Base-by-base conservation (phyloP, 2,329 filamentous ascomycete species). In the Dothideomycetidae sp. region DNA sequence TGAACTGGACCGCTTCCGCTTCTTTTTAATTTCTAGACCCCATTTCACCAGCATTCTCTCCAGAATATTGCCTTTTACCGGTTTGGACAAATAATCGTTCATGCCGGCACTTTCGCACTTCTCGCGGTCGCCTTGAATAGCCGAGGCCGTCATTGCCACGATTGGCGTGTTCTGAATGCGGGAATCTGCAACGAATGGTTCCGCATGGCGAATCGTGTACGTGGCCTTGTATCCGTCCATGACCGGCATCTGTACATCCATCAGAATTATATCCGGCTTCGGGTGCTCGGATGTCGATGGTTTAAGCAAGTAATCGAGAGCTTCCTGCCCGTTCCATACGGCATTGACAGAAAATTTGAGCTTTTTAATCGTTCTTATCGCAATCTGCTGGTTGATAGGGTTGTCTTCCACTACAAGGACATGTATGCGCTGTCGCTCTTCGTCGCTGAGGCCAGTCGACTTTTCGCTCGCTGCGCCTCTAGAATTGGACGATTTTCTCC, bases 141-240 rank as follows among this genome's bases (percentile, higher is more conserved):
- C 80, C 3, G 75, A 81, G 3, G 79, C 81, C 0, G 80, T 85
- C 77, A 85, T 82, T n/a, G 80, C 80, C 26, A 85, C 75, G 35
- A 85, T 82, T 0, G 79, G 79, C 4, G 82, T 75, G 30, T 75
- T 64, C 38, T 67, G 63, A 3, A 71, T 53, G 12, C 58, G 56
- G 2, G 73, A 63, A 36, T 70, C 67, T 2, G 61, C 50, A 29
- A 68, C 74, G 56, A 80, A 84, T 0, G 78, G 75, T 2, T 67
- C 52, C 46, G 81, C 73, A 39, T 79, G 75, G 11, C 80, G 68
- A 31, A 88, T 67, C 7, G 79, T 66, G 47, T 83, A 78, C 0
- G 81, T 86, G 29, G 80, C 79, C 40, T 73, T 72, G 53, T 86
- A 86, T 1, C 81, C 81, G 49, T 86, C 81, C 44, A 83, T 73